phyloP scores from a whole-genome alignment of 2,329 filamentous ascomycete genomes.

The Pyrenophora graminea region DNA sequence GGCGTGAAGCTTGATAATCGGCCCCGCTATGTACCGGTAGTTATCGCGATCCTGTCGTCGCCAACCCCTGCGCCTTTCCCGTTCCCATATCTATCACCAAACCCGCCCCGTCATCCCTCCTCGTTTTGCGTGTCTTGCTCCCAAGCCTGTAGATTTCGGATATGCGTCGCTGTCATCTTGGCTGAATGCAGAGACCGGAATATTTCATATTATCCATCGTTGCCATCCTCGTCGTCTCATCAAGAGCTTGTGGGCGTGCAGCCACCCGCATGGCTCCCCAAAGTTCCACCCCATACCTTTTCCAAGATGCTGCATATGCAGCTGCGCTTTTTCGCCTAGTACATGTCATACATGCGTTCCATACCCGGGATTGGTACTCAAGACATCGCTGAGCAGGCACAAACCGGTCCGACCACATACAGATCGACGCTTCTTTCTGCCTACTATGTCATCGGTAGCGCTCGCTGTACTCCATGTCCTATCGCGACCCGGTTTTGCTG shows the following conservation, averaged over 20 bases:
- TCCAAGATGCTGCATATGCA: neutral
- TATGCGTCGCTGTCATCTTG: too few relatives aligned
- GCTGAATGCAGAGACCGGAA: neutral
- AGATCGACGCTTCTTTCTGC: neutral
- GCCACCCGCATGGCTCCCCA: too few relatives aligned
- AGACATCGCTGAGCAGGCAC: neutral
- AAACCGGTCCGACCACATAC: constrained; percentile 1
- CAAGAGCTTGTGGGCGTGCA: neutral
- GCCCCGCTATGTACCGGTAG: neutral
- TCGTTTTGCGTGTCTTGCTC: neutral
- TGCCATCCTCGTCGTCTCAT: too few relatives aligned
- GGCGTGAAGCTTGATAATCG: neutral
- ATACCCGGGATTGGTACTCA: neutral
- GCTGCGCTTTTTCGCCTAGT: neutral
- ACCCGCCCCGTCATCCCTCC: neutral
- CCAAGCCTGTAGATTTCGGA: too few relatives aligned
- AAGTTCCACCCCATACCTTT: neutral
- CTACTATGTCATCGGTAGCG: neutral
- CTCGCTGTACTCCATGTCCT: neutral
- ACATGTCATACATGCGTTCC: neutral
- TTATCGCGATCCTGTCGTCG: neutral
- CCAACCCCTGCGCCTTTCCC: constrained; percentile 5
- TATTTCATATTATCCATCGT: too few relatives aligned
- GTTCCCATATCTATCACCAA: neutral
- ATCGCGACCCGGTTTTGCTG: neutral